These are phyloP conservation scores for Eucalyptus paniculata DNA, from an alignment of 345 rosid genomes.

Conservation along the genomic window DNA sequence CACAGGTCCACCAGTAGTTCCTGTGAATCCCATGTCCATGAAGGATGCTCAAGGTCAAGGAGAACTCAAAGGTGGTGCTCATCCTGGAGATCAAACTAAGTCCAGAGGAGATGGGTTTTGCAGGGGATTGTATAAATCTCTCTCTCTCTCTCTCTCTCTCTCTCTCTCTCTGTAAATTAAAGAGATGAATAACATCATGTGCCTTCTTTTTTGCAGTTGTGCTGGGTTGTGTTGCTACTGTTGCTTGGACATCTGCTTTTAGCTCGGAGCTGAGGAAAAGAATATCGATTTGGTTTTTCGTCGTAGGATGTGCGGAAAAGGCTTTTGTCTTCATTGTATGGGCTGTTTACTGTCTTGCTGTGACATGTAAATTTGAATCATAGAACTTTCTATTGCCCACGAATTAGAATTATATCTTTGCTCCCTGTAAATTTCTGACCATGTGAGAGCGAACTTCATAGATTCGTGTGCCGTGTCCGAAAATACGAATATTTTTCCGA, in stretches of 20 bases:
- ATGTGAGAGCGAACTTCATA: background rate
- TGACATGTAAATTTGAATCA: background rate
- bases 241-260: slow-evolving; percentile 2
- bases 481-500: too few species aligned
- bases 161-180: background rate
- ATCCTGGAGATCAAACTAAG: background rate
- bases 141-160: background rate
- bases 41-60: background rate
- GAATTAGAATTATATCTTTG: background rate
- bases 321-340: background rate
- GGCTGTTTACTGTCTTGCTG: background rate
- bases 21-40: background rate
- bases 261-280: background rate
- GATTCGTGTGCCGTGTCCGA: too few species aligned
- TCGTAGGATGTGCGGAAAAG: background rate
- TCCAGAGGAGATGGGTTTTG: slow-evolving; percentile 3
- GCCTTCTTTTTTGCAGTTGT: background rate
- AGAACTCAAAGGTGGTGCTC: background rate
- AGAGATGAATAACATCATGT: background rate
- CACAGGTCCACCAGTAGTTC: background rate
- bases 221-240: slow-evolving; percentile 6
- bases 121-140: background rate
- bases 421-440: background rate
- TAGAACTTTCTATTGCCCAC: background rate
- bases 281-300: background rate